Evolutionary conservation across 2,329 filamentous ascomycete genomes (phyloP).

Genomic region (Aspergillus latus): DNA sequence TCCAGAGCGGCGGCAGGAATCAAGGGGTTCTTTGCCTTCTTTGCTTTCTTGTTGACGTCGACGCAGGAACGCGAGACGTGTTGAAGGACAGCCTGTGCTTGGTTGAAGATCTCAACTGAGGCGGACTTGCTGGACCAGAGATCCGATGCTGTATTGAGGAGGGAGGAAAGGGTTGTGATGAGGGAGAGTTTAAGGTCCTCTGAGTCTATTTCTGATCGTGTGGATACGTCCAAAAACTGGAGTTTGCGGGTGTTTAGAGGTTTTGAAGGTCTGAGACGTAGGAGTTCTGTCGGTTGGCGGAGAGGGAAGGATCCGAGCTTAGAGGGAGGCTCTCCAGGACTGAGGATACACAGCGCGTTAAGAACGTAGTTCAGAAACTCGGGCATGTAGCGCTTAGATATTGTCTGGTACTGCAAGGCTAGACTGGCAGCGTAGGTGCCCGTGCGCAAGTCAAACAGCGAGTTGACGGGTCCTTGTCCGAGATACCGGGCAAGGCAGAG

Average conservation of each 20-base stretch:
- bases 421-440: conserved; percentile 80
- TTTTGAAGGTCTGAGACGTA: conserved; percentile 49
- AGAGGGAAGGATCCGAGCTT: conserved; percentile 60
- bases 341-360: conserved; percentile 69
- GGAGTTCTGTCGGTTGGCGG: conserved; percentile 55
- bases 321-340: conserved; percentile 54
- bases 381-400: conserved; percentile 84
- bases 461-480: conserved; percentile 69
- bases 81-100: conserved; percentile 58
- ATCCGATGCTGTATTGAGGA: conserved; percentile 68
- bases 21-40: conserved; percentile 23
- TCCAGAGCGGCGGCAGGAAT: conserved; percentile 44
- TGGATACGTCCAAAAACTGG: conserved; percentile 57
- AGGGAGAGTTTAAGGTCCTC: conserved; percentile 59
- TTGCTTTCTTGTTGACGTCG: background rate
- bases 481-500: conserved; percentile 82
- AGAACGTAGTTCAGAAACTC: conserved; percentile 80
- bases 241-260: conserved; percentile 52
- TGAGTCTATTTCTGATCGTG: conserved; percentile 7
- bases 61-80: conserved; percentile 59
- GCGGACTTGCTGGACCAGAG: conserved; percentile 72
- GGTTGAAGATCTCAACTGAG: conserved; percentile 76
- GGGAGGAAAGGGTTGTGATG: conserved; percentile 61
- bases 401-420: conserved; percentile 75
- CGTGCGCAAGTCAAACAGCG: conserved; percentile 64